Base-by-base conservation (phyloP, 495 filamentous ascomycete genomes). In the Talaromyces trachyspermus region DNA sequence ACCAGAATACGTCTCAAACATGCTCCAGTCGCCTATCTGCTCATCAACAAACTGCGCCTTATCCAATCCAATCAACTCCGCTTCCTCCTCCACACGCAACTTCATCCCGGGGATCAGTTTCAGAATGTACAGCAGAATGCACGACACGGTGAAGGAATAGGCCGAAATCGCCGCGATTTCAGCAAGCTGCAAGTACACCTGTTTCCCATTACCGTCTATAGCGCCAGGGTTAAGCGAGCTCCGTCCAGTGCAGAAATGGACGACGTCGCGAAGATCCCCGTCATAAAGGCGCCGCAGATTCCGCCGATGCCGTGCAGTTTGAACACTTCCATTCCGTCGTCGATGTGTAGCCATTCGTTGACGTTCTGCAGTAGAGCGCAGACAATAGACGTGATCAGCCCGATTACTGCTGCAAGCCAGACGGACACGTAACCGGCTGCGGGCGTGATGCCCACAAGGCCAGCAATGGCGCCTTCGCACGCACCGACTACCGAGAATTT, bases 301-400 rank as follows among this genome's bases (percentile, higher is more conserved):
- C 80, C 80, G 20, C 79, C 80, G 26, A 80, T 59, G 10, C 76
- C 79, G 55, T 83, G 78, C 19, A 81, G 70, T 49, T 78, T 79
- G 62, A 82, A 82, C 15, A 83, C 77, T 48, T 81, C 76, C 63
- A 83, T 68, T 2, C 76, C 74, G 46, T 82, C 78, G 52, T 84
- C 80, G 42, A 82, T 77, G 45, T 60, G 57, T 6, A 82, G 41
- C 76, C 70, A 80, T 10, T 78, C 57, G 50, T 80, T 82, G 49
- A 82, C 24, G 47, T 79, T 57, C 53, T 80, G 67, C 14, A 70
- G 54, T 2, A 62, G 47, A 11, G 75, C 61, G 52, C 77, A 81
- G 9, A 75, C 64, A 9, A 72, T 61, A 10, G 64, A 71, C 5
- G 79, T 79, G 17, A 82, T 46, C 62, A 82, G 77, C 14, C 78